phyloP scores from a whole-genome alignment of 2,329 filamentous ascomycete genomes.

The Byssothecium circinans region DNA sequence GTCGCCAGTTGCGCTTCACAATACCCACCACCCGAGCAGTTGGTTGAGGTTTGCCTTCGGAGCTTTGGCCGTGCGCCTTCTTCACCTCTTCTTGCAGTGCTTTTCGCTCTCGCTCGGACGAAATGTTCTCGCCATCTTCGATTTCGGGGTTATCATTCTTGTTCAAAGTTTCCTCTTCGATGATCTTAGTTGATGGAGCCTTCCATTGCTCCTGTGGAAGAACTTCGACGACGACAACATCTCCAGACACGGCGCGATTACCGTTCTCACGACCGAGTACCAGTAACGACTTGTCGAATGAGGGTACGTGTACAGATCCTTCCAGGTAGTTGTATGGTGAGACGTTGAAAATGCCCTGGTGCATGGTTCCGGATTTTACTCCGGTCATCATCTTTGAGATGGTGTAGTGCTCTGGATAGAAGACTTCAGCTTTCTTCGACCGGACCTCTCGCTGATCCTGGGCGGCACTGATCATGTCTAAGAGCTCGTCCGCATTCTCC shows the following conservation, averaged over 20 bases:
- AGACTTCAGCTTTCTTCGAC: conserved; percentile 67
- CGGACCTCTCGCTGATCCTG: conserved; percentile 67
- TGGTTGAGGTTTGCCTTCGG: conserved; percentile 79
- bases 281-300: conserved; percentile 86
- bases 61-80: conserved; percentile 74
- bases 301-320: conserved; percentile 83
- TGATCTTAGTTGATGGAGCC: conserved; percentile 88
- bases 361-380: conserved; percentile 81
- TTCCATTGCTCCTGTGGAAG: conserved; percentile 97
- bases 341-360: conserved; percentile 94
- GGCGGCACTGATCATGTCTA: conserved; percentile 90
- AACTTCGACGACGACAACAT: conserved; percentile 90
- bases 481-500: conserved; percentile 78
- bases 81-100: conserved; percentile 91
- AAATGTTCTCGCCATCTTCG: conserved; percentile 70
- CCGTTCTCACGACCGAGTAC: conserved; percentile 93
- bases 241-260: conserved; percentile 89
- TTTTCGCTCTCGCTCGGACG: conserved; percentile 84
- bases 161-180: conserved; percentile 89
- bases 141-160: conserved; percentile 91
- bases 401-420: conserved; percentile 88
- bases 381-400: conserved; percentile 94
- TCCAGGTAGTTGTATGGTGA: conserved; percentile 98
- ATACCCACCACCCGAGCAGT: conserved; percentile 91
- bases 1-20: conserved; percentile 94